A percentile compares a stretch with the other conserved stretches of the same genome.
Evolutionary conservation across 345 rosid species (phyloP).

Genomic region (Citrus sp.): DNA sequence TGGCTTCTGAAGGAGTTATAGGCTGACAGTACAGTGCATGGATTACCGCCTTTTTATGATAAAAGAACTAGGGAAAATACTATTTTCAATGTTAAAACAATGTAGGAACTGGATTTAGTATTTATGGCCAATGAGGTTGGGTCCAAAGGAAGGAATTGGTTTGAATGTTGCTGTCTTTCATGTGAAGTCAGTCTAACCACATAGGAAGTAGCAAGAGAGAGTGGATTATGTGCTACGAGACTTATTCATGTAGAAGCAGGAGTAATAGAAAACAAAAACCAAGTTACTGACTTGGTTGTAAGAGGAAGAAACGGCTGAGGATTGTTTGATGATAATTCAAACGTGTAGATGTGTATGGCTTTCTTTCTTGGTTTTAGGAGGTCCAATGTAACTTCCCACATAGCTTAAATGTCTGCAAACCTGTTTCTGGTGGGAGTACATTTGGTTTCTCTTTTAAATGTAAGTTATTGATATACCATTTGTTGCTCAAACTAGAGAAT

Average conservation of each 20-base stretch:
- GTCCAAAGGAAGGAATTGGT: neutral
- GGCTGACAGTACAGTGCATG: neutral
- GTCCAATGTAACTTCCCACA: neutral
- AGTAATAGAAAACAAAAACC: neutral
- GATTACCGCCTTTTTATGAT: neutral
- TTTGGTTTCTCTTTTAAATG: neutral
- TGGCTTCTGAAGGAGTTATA: neutral
- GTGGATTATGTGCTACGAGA: neutral
- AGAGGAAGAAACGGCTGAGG: neutral
- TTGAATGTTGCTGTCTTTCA: neutral
- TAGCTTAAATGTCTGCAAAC: neutral
- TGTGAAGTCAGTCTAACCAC: neutral
- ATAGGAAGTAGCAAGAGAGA: neutral
- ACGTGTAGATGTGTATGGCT: no score
- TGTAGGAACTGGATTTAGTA: neutral
- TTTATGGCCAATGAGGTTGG: neutral
- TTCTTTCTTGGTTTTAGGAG: neutral
- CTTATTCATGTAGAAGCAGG: neutral
- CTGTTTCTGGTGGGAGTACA: neutral
- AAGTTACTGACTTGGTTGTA: neutral
- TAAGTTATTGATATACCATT: neutral
- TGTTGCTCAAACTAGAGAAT: neutral
- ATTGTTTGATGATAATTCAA: neutral
- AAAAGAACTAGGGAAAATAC: neutral
- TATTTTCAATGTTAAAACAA: neutral